These are phyloP conservation scores for Phalaenopsis hybrid DNA, from an alignment of 116 monocot species.

Conservation along the genomic window DNA sequence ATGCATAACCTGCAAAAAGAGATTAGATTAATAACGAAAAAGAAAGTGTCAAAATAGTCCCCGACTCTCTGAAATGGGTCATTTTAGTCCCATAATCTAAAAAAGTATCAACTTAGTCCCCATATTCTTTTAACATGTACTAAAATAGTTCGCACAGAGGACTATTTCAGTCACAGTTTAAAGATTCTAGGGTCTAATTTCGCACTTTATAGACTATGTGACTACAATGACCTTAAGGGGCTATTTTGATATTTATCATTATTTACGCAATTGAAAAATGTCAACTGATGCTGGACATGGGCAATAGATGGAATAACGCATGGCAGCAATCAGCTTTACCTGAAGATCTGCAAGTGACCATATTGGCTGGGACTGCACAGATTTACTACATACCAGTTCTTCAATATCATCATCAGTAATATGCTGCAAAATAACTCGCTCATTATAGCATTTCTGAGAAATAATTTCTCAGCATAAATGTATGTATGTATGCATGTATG, in stretches of 20 bases:
- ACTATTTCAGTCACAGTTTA: no score
- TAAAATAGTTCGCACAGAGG: no score
- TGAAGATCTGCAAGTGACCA: constrained; percentile 21
- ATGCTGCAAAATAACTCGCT: constrained; percentile 7
- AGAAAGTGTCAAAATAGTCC: no score
- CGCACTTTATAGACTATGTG: no score
- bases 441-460: neutral
- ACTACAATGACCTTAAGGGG: no score
- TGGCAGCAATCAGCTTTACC: neutral
- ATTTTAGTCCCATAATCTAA: no score
- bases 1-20: constrained; percentile 23
- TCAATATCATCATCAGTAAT: constrained; percentile 20
- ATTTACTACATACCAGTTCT: constrained; percentile 1
- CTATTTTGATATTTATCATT: no score
- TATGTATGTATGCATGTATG: neutral
- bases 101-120: no score
- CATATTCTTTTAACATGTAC: no score
- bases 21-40: neutral
- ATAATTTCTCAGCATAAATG: neutral
- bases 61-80: no score
- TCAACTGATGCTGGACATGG: neutral
- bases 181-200: no score
- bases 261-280: neutral
- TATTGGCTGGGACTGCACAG: neutral
- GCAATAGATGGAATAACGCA: neutral